Conservation (phyloP, 768 basidiomycete species). For the Kondoa subrosea region DNA sequence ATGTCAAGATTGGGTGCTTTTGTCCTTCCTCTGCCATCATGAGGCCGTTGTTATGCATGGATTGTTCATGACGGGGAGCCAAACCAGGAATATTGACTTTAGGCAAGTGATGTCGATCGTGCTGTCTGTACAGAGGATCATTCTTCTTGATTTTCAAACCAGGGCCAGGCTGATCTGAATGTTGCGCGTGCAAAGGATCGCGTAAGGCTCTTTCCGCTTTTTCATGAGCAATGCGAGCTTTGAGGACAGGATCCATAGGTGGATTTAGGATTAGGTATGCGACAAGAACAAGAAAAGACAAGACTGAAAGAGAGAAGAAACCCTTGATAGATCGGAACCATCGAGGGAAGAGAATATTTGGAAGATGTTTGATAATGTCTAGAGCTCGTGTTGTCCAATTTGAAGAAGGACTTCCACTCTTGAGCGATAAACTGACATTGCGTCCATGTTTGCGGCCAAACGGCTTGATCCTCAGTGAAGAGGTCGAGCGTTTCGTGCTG, state of each 20-base stretch:
- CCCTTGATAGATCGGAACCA: slow-evolving; percentile 3
- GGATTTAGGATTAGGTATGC: neutral
- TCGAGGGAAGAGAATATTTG: neutral
- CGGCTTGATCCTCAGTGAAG: neutral
- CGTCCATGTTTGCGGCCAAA: neutral
- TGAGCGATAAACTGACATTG: neutral
- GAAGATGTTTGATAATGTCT: neutral
- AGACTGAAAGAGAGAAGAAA: neutral
- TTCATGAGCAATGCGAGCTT: neutral
- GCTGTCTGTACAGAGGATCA: too few relatives aligned
- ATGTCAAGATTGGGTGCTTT: slow-evolving; percentile 60
- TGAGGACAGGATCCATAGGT: neutral
- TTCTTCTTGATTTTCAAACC: too few relatives aligned
- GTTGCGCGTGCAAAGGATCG: neutral
- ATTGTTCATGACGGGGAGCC: neutral
- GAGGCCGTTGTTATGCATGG: neutral
- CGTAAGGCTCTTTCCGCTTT: neutral
- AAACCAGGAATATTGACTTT: neutral
- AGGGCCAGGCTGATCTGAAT: too few relatives aligned
- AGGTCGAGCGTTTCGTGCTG: neutral
- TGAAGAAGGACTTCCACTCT: neutral
- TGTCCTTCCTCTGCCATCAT: neutral
- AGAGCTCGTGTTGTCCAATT: neutral
- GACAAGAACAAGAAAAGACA: neutral
- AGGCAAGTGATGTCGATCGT: neutral